Conservation (phyloP, 2,329 filamentous ascomycete species). For the Epichloe bromicola region DNA sequence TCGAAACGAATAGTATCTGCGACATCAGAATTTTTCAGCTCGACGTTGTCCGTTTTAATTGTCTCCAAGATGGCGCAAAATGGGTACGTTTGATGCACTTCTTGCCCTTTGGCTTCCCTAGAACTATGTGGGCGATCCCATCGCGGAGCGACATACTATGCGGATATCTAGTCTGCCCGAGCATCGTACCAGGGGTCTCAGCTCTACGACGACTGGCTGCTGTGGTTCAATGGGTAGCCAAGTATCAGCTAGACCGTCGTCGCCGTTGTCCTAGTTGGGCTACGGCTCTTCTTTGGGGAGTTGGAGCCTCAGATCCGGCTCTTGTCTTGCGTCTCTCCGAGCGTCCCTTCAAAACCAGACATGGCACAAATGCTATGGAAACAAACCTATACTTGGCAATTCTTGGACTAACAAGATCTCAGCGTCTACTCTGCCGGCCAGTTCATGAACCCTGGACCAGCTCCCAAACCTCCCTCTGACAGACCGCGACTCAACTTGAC, state of each 20-base stretch:
- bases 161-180: background rate
- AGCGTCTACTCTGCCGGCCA: conserved; percentile 48
- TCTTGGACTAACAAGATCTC: conserved; percentile 7
- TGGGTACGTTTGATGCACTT: conserved; percentile 10
- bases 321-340: background rate
- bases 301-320: background rate
- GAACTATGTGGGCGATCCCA: background rate
- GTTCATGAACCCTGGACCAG: conserved; percentile 96
- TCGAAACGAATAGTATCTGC: background rate
- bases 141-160: background rate
- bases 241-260: background rate
- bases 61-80: conserved; percentile 22
- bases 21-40: background rate
- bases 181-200: background rate
- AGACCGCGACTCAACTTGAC: conserved; percentile 71
- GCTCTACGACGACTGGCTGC: background rate
- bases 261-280: background rate
- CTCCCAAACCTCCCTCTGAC: conserved; percentile 77
- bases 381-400: background rate
- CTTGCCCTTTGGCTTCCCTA: background rate
- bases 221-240: background rate
- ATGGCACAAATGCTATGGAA: background rate
- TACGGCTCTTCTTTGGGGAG: background rate
- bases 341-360: background rate
- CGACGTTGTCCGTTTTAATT: conserved; percentile 2